A percentile compares a stretch with the other conserved stretches of the same genome.
These are phyloP conservation scores for Serpula lacrymans DNA, from an alignment of 768 basidiomycete genomes.

Conservation along the genomic window DNA sequence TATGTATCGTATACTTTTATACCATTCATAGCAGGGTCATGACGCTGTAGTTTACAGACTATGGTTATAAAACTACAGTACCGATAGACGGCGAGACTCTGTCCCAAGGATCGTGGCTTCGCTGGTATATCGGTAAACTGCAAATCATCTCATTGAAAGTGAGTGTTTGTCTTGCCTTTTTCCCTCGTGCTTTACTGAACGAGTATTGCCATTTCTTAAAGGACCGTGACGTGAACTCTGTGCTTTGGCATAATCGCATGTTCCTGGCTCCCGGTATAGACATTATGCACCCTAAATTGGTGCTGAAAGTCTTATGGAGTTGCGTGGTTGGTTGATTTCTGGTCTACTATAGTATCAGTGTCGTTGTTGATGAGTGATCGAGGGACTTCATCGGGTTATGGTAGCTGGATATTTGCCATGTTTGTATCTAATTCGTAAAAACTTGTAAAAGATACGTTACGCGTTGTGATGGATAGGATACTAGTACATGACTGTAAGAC, in stretches of 20 bases:
- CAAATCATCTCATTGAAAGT: conserved; percentile 9
- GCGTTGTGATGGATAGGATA: too few relatives aligned
- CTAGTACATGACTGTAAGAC: too few relatives aligned
- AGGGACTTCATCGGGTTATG: too few relatives aligned
- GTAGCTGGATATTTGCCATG: too few relatives aligned
- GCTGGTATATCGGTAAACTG: conserved; percentile 6
- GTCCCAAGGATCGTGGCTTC: conserved; percentile 3
- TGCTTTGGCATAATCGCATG: conserved; percentile 10
- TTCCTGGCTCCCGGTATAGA: conserved; percentile 14
- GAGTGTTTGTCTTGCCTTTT: background rate
- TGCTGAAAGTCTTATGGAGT: conserved; percentile 17
- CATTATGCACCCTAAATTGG: conserved; percentile 15
- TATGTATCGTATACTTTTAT: background rate
- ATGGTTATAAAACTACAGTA: conserved; percentile 12
- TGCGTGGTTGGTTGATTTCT: too few relatives aligned
- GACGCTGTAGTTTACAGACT: conserved; percentile 11
- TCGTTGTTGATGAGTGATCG: too few relatives aligned
- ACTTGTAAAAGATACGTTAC: too few relatives aligned
- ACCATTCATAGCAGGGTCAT: background rate
- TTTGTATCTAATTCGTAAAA: too few relatives aligned
- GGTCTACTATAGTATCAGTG: too few relatives aligned
- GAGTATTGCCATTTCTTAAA: too few relatives aligned
- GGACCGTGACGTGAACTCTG: conserved; percentile 13
- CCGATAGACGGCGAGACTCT: conserved; percentile 11
- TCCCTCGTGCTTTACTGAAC: background rate